Evolutionary conservation across 805 yeast genomes (phyloP), one percentile per base, ranked within the genome.

Genomic region (Cyberlindnera galapagoensis): DNA sequence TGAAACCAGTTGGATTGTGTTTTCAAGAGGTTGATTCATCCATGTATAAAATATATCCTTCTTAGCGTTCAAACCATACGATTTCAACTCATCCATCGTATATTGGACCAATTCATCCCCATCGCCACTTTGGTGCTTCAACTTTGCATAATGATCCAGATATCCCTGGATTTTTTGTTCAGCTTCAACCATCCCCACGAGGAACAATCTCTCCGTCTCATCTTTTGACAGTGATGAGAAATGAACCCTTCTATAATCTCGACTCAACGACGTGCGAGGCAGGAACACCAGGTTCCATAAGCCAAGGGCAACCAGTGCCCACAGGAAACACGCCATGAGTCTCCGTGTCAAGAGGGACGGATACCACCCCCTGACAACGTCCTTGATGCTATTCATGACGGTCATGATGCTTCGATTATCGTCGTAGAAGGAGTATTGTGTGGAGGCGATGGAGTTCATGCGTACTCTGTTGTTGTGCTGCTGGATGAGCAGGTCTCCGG

Each of bases 171-270:
- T 57, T 18, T 53, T 41, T 24, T 62, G 61, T n/a, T 44, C 59
- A 25, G n/a, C 16, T 7, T 49, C 43, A 19, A 48, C 41, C 26
- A 73, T 47, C 3, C 62, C 46, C 15, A 59, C 60, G 30, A 83
- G 50, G 42, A 69, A 77, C 13, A 74, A 54, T 21, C 95, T 63
- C 43, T 81, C 76, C 19, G 81, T 67, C 41, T 87, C 96, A 8
- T 75, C 68, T 34, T 67, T 68, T 3, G 94, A 78, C 30, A 84
- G 51, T 33, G 63, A 69, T 21, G 76, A 67, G 20, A 79, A 76
- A 56, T 85, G 84, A 42, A 84, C 54, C 30, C 95, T 60, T 46
- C 90, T 69, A 47, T 82, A 74, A 55, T 88, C 96, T 42, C 95
- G 62, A 30, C 81, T 74, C 13, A 85, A 60, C 3, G 95, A 83